Evolutionary conservation across 306 rosid species (phyloP).

Genomic region (Medicago lupulina): DNA sequence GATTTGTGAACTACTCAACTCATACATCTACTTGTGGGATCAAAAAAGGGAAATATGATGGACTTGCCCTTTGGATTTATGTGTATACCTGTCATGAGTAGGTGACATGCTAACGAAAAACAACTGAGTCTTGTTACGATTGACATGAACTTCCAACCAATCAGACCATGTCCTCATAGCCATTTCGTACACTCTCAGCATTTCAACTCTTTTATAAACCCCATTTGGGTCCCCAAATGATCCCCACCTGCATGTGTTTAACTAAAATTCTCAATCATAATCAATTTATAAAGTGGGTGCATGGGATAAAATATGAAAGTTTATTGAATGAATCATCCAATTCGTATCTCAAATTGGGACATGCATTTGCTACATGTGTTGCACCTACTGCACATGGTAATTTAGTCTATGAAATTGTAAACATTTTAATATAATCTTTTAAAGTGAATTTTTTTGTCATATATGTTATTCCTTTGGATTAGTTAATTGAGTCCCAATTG

Average conservation of each 20-base stretch:
- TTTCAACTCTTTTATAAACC: constrained; percentile 62
- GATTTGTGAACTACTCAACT: constrained; percentile 6
- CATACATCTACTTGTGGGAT: not conserved
- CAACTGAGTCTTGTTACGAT: constrained; percentile 67
- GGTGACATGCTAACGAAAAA: constrained; percentile 96
- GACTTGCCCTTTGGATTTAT: constrained; percentile 3
- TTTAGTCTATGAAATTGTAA: not conserved
- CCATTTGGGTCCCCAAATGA: constrained; percentile 66
- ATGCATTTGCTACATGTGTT: not conserved
- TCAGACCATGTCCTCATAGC: constrained; percentile 89
- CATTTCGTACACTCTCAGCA: constrained; percentile 80
- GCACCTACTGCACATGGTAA: too few relatives aligned
- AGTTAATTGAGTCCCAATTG: not conserved
- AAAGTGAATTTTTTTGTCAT: not conserved
- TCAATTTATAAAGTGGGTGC: constrained; percentile 25
- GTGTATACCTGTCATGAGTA: constrained; percentile 79
- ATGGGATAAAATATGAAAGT: not conserved
- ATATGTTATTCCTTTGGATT: too few relatives aligned
- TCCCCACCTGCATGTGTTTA: constrained; percentile 67
- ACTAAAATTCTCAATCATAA: constrained; percentile 35
- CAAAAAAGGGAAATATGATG: too few relatives aligned
- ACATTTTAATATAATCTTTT: not conserved
- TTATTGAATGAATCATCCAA: not conserved
- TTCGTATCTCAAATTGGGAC: not conserved
- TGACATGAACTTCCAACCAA: constrained; percentile 89